Conservation (phyloP, 345 rosid species). For the Cardamine chenopodiifolia region DNA sequence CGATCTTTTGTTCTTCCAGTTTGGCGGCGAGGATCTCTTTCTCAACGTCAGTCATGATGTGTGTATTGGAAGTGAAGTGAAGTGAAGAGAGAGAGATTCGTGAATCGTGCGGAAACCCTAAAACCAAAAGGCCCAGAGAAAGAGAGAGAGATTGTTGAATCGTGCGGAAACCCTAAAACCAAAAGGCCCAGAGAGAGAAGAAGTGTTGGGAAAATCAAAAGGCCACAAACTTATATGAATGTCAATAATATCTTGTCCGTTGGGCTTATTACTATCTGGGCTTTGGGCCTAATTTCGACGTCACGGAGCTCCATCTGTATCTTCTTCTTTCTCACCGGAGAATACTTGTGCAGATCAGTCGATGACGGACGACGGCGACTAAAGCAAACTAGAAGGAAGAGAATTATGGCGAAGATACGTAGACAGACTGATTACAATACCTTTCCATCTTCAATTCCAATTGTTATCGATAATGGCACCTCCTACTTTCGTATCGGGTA, state of each 20-base stretch:
- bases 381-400: background rate
- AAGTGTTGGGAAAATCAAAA: background rate
- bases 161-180: constrained; percentile 39
- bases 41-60: constrained; percentile 66
- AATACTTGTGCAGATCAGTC: background rate
- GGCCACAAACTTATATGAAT: constrained; percentile 28
- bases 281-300: constrained; percentile 8
- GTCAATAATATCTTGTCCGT: background rate
- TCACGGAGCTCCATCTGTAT: background rate
- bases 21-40: constrained; percentile 79
- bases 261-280: constrained; percentile 14
- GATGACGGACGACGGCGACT: constrained; percentile 27
- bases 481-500: constrained; percentile 97
- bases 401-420: constrained; percentile 60
- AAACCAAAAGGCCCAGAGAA: no score
- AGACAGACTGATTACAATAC: constrained; percentile 77
- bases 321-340: constrained; percentile 35
- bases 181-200: no score
- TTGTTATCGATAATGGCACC: constrained; percentile 97
- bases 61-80: background rate
- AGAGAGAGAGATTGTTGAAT: constrained; percentile 17
- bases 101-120: constrained; percentile 34
- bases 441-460: constrained; percentile 72
- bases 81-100: constrained; percentile 3
- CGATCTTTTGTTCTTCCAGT: constrained; percentile 67